Evolutionary conservation across 495 filamentous ascomycete genomes (phyloP).

Genomic region (Annulohypoxylon stygium): DNA sequence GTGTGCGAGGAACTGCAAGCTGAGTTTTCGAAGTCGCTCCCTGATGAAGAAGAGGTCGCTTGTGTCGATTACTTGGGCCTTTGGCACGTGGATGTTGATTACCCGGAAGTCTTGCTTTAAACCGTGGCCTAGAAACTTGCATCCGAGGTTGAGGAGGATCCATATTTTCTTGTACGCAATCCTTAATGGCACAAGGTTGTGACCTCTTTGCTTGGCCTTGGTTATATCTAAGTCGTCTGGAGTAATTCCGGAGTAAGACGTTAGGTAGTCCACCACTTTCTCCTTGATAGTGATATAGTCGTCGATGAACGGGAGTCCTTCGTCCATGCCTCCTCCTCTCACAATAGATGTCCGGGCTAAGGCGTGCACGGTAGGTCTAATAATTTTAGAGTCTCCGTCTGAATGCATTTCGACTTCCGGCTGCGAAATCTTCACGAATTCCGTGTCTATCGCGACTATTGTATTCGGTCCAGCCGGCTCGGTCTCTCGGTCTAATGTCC

Average conservation of each 20-base stretch:
- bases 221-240: constrained; percentile 83
- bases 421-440: constrained; percentile 91
- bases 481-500: constrained; percentile 68
- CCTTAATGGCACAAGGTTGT: constrained; percentile 88
- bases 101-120: constrained; percentile 94
- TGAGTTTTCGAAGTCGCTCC: constrained; percentile 78
- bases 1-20: constrained; percentile 89
- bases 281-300: constrained; percentile 95
- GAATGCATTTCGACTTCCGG: constrained; percentile 94
- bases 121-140: constrained; percentile 93
- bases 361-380: constrained; percentile 85
- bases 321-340: constrained; percentile 77
- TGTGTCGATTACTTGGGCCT: constrained; percentile 91
- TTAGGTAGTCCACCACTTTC: constrained; percentile 95
- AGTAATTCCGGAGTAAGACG: constrained; percentile 90
- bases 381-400: constrained; percentile 86
- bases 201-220: constrained; percentile 67
- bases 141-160: constrained; percentile 94
- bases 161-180: constrained; percentile 97
- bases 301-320: constrained; percentile 91
- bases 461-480: constrained; percentile 78
- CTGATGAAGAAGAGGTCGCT: constrained; percentile 85
- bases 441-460: constrained; percentile 90
- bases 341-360: constrained; percentile 91
- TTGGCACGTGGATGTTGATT: constrained; percentile 96